Conservation (phyloP, 1,139 yeast species). For the Yamadazyma diddensiae region DNA sequence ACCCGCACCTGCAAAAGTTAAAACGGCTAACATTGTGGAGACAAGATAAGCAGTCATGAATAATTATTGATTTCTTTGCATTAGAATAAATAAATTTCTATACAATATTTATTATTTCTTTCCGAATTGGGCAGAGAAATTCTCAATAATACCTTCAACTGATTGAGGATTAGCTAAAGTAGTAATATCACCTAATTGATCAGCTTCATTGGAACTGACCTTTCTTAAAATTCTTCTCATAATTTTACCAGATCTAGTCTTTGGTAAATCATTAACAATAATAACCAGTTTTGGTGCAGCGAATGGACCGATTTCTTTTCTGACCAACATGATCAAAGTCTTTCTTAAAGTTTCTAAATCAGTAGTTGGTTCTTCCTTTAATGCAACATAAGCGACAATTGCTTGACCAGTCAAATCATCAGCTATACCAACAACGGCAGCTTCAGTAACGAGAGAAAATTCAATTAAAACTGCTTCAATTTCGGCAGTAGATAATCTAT, state of each 20-base stretch:
- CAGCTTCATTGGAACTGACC: conserved; percentile 84
- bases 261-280: conserved; percentile 88
- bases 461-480: conserved; percentile 90
- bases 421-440: conserved; percentile 92
- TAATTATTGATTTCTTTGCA: too few relatives aligned
- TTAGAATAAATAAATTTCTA: neutral
- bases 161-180: conserved; percentile 87
- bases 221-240: conserved; percentile 98
- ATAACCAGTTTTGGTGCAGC: conserved; percentile 95
- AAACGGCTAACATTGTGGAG: neutral
- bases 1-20: neutral
- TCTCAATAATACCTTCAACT: conserved; percentile 69
- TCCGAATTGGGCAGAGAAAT: conserved; percentile 40
- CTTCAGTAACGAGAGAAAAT: conserved; percentile 78
- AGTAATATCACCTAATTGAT: conserved; percentile 88
- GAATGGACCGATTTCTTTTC: conserved; percentile 95
- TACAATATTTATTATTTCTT: conserved; percentile 6
- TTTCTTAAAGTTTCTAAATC: conserved; percentile 66
- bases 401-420: conserved; percentile 99
- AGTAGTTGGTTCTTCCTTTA: conserved; percentile 53
- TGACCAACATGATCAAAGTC: conserved; percentile 80
- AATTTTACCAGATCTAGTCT: conserved; percentile 97
- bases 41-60: too few relatives aligned
- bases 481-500: conserved; percentile 95
- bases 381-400: conserved; percentile 87